Percentiles rank a stretch among this genome's conserved stretches.
These are phyloP conservation scores for Bertia moriformis DNA, from an alignment of 2,329 filamentous ascomycete genomes.

Conservation along the genomic window DNA sequence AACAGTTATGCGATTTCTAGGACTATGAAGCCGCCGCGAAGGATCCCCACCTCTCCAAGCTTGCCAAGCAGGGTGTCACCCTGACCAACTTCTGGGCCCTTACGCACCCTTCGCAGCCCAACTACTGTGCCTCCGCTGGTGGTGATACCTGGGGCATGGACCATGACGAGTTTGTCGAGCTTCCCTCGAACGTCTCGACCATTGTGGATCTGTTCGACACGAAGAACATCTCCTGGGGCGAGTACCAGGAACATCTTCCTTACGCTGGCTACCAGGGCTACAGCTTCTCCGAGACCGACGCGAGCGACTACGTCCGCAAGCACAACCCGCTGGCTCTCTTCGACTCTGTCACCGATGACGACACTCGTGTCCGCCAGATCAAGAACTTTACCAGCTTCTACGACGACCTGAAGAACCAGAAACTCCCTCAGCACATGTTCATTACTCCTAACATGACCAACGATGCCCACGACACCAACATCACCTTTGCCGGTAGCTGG, in stretches of 20 bases:
- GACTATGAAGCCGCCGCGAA: not conserved
- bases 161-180: conserved; percentile 47
- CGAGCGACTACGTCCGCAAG: conserved; percentile 71
- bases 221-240: conserved; percentile 49
- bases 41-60: conserved; percentile 34
- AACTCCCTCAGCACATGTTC: conserved; percentile 59
- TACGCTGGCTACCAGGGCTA: conserved; percentile 59
- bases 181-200: conserved; percentile 47
- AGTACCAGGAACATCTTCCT: conserved; percentile 68
- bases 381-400: conserved; percentile 62
- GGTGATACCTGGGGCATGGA: conserved; percentile 64
- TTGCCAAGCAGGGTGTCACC: conserved; percentile 46
- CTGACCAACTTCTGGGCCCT: conserved; percentile 44
- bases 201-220: conserved; percentile 56
- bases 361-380: conserved; percentile 48
- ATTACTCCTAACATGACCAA: conserved; percentile 64
- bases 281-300: conserved; percentile 45
- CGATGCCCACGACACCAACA: conserved; percentile 61
- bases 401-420: conserved; percentile 45
- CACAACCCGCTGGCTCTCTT: conserved; percentile 59
- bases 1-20: not conserved
- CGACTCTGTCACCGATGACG: conserved; percentile 44
- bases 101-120: conserved; percentile 63
- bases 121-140: conserved; percentile 55
- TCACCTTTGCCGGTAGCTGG: conserved; percentile 58